Evolutionary conservation across 768 basidiomycete species (phyloP).

Genomic region (Podaxis sp.): DNA sequence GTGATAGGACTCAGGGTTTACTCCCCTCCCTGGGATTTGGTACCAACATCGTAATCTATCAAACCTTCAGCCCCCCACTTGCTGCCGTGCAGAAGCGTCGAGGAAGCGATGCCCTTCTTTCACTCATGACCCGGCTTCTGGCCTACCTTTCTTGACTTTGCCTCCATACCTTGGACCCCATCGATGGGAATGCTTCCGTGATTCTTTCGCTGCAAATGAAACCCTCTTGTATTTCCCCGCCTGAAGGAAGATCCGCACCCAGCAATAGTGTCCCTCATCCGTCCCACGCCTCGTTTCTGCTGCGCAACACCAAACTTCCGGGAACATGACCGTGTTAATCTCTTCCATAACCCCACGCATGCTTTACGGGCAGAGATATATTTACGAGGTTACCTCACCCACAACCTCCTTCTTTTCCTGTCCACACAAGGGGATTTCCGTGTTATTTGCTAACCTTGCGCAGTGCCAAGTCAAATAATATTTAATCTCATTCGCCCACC

Average conservation of each 20-base stretch:
- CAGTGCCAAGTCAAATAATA: not conserved
- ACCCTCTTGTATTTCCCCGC: constrained; percentile 2
- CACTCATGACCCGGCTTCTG: not conserved
- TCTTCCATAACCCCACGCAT: not conserved
- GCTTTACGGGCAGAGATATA: not conserved
- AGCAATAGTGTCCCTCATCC: not conserved
- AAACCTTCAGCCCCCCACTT: constrained; percentile 3
- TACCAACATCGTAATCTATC: constrained; percentile 4
- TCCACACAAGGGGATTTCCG: not conserved
- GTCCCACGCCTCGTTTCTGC: not conserved
- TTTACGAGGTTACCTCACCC: not conserved
- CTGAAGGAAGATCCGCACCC: not conserved
- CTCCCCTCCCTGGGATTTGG: constrained; percentile 4
- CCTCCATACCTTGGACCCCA: not conserved
- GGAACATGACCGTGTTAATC: not conserved
- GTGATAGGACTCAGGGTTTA: constrained; percentile 12
- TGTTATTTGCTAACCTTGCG: not conserved
- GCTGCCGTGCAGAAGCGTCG: not conserved
- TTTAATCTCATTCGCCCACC: not conserved
- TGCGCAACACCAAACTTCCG: not conserved
- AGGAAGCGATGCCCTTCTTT: not conserved
- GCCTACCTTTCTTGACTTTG: not conserved
- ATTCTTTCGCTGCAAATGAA: constrained; percentile 1
- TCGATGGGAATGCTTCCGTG: not conserved
- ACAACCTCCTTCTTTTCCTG: not conserved